Base-by-base conservation (phyloP, 176 grass and related monocot genomes). In the Typha latifolia region DNA sequence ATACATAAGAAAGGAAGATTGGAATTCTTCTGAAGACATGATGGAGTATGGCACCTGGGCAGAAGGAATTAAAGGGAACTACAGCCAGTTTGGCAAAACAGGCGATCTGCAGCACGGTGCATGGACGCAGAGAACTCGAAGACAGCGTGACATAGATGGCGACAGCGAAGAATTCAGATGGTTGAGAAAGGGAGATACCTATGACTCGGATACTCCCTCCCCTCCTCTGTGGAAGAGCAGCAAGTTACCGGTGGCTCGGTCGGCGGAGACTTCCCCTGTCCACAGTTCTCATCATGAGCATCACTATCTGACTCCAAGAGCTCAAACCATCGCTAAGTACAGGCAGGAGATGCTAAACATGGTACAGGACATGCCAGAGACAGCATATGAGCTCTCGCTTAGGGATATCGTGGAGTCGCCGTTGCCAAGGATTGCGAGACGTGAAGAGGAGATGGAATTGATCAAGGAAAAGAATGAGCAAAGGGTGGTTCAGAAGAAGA, bases 301-400 rank as follows among this genome's bases (percentile, higher is more conserved):
- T 55, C 51, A n/a, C 14, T 2, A 5, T 21, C 53, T 21, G 16
- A 59, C 15, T 59, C 53, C 74, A 19, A 62, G 79, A 47, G 67
- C 73, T 27, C 79, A 83, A 74, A 80, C 74, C 24, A 92, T 97
- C 65, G 85, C 77, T 2, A 69, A 76, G 13, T 91, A 89, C 75
- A 79, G 86, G 52, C 84, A 87, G 75, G 83, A 93, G 81, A 90
- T 90, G 89, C 70, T 89, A 21, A 88, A 97, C 37, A 75, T 90
- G 63, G 89, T 90, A 19, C 89, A 79, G 23, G 83, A 71, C 12
- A 66, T 93, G 65, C 89, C 94, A 0, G 89, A 92, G 76, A 53
- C 66, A 15, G 76, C 69, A 0, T 92, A 89, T 63, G 93, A 97
- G 80, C 85, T 97, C 64, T 82, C 93, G 6, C 82, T 97, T 66